Base-by-base conservation (phyloP, 768 basidiomycete genomes). In the Mrakia hoshinonis region DNA sequence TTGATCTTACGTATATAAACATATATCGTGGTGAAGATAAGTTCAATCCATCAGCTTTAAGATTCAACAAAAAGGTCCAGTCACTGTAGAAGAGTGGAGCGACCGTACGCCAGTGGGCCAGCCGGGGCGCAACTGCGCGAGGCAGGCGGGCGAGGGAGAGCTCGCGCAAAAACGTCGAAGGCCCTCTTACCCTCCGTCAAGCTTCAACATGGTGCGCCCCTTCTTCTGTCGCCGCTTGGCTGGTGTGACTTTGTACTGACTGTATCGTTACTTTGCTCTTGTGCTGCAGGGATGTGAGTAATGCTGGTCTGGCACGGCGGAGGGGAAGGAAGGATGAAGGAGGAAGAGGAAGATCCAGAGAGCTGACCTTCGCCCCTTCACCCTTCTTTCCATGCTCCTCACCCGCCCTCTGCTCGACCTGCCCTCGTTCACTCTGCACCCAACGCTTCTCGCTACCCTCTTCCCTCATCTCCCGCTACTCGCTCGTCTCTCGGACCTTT, bases 261-360 rank as follows among this genome's bases (percentile, higher is more conserved):
- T 11, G 10, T 31, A 5, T 54, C 65, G 20, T 11, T 52, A 24
- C 49, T 20, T 31, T 24, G 11, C 48, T 29, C 29, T n/a, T n/a
- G n/a, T n/a, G n/a, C n/a, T n/a, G n/a, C 47, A 65, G 29, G 48
- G 65, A 67, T 61, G 58, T 61, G 58, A 61, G 58, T 61, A 38
- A 61, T 34, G n/a, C 58, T 55, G 54, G 26, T 55, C 26, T n/a
- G n/a, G n/a, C 43, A 43, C 43, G 15, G 6, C 43, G 43, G 15
- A n/a, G n/a, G n/a, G n/a, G 54, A 10, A 13, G 54, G 26, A 55
- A 26, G 29, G 26, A 55, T 15, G 7, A 15, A 29, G 7, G 26
- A 61, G 31, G 10, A 15, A 22, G 34, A 20, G 55, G 31, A 58
- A n/a, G n/a, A n/a, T n/a, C n/a, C n/a, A n/a, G 58, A 61, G 15